Percentiles rank a stretch among this genome's conserved stretches.
These are phyloP conservation scores for Teratosphaeria viscida DNA, from an alignment of 2,329 filamentous ascomycete genomes.

Conservation along the genomic window DNA sequence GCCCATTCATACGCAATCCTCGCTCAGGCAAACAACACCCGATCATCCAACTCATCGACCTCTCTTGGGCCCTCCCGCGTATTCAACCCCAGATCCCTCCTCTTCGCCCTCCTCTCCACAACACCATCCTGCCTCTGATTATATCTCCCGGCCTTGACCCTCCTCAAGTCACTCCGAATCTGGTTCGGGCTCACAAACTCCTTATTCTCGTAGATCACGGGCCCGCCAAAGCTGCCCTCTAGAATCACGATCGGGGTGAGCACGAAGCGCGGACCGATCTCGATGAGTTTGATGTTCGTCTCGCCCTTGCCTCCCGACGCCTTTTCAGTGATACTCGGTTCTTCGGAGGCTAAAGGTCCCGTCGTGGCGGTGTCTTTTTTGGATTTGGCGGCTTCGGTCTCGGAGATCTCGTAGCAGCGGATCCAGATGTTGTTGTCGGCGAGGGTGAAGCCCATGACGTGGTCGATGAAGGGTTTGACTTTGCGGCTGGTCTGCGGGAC, in stretches of 20 bases:
- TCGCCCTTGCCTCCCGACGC: conserved; percentile 39
- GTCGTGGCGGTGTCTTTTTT: conserved; percentile 28
- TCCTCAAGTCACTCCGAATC: conserved; percentile 69
- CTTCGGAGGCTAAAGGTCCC: conserved; percentile 25
- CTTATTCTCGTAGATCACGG: conserved; percentile 96
- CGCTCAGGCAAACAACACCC: conserved; percentile 57
- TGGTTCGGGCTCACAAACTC: conserved; percentile 94
- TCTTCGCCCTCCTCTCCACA: conserved; percentile 63
- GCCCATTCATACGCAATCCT: neutral
- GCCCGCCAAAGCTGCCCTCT: conserved; percentile 88
- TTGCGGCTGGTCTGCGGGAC: conserved; percentile 82
- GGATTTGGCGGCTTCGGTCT: conserved; percentile 55
- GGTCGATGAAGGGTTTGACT: conserved; percentile 91
- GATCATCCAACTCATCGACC: conserved; percentile 64
- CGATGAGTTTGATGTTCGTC: conserved; percentile 72
- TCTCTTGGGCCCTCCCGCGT: conserved; percentile 54
- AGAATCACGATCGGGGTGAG: conserved; percentile 90
- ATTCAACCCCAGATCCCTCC: conserved; percentile 64
- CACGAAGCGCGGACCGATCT: conserved; percentile 89
- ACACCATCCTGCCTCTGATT: conserved; percentile 64
- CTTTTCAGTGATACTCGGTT: conserved; percentile 28
- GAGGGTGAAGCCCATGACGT: conserved; percentile 84
- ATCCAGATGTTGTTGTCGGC: conserved; percentile 95
- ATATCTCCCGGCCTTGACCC: conserved; percentile 67
- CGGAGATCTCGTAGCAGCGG: conserved; percentile 84